These are phyloP conservation scores for Cryptococcus sp. DNA, from an alignment of 1,284 basidiomycete genomes.

Conservation along the genomic window DNA sequence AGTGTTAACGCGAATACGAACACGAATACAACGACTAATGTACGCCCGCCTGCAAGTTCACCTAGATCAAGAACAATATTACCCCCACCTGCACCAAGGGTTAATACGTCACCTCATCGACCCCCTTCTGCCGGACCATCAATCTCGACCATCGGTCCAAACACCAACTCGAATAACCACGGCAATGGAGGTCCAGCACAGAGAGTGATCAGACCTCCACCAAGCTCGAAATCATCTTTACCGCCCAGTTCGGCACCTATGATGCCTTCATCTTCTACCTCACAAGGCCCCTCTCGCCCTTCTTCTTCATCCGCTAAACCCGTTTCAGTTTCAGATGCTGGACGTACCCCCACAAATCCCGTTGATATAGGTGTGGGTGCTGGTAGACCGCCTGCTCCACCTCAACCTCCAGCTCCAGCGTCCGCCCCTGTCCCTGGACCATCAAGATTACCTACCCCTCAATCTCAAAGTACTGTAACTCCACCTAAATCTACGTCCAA, in stretches of 20 bases:
- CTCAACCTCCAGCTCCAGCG: neutral
- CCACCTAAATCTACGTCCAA: neutral
- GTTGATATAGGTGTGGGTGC: too few relatives aligned
- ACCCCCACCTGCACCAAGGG: neutral
- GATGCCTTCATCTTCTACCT: conserved; percentile 5
- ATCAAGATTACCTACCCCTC: neutral
- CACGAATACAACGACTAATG: neutral
- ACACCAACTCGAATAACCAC: neutral
- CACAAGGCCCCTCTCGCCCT: neutral
- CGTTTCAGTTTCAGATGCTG: neutral
- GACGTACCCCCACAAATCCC: too few relatives aligned
- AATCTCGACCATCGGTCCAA: neutral
- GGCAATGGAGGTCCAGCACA: too few relatives aligned
- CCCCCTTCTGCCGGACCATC: neutral
- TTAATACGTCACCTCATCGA: neutral
- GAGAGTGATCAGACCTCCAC: neutral
- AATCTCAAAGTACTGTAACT: neutral
- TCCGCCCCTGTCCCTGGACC: neutral
- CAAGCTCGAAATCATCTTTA: neutral
- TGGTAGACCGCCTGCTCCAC: neutral
- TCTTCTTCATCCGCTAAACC: neutral
- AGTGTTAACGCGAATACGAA: neutral
- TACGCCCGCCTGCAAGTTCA: conserved; percentile 1
- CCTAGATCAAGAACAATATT: neutral
- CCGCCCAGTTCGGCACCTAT: conserved; percentile 8